These are phyloP conservation scores for Pyronema domesticum DNA, from an alignment of 495 filamentous ascomycete genomes.

Conservation along the genomic window DNA sequence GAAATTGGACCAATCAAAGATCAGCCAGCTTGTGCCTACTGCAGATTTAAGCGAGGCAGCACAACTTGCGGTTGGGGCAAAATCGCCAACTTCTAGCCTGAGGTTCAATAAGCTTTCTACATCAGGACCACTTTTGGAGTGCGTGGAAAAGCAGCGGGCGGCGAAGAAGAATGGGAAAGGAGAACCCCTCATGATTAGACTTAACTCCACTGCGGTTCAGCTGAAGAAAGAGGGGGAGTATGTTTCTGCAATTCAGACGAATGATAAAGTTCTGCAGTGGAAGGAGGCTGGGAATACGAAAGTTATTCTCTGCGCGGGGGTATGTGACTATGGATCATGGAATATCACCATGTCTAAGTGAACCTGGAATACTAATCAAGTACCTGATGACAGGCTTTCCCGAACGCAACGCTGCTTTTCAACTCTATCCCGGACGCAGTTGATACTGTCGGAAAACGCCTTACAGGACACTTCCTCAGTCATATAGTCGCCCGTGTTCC, in stretches of 20 bases:
- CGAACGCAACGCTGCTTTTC: constrained; percentile 3
- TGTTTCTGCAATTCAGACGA: constrained; percentile 1
- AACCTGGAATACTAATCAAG: not conserved
- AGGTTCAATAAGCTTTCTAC: constrained; percentile 1
- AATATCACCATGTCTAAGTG: no score
- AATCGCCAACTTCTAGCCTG: not conserved
- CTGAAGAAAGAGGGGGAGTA: not conserved
- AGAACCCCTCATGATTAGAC: not conserved
- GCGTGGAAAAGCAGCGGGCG: not conserved
- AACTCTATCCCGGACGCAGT: not conserved
- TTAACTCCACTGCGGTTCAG: not conserved
- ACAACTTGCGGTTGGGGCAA: not conserved
- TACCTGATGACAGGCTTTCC: not conserved
- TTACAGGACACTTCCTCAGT: constrained; percentile 4
- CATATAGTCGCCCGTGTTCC: not conserved
- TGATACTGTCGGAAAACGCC: not conserved
- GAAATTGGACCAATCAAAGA: not conserved
- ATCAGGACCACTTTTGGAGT: constrained; percentile 1
- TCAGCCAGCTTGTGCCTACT: not conserved
- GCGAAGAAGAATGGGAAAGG: not conserved
- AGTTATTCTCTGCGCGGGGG: constrained; percentile 4
- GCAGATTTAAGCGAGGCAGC: not conserved
- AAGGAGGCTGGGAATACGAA: not conserved
- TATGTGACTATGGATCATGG: not conserved
- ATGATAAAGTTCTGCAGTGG: not conserved